Base-by-base conservation (phyloP, 225 moss, liverwort and hornwort species). In the Physcomitrellopsis africana region DNA sequence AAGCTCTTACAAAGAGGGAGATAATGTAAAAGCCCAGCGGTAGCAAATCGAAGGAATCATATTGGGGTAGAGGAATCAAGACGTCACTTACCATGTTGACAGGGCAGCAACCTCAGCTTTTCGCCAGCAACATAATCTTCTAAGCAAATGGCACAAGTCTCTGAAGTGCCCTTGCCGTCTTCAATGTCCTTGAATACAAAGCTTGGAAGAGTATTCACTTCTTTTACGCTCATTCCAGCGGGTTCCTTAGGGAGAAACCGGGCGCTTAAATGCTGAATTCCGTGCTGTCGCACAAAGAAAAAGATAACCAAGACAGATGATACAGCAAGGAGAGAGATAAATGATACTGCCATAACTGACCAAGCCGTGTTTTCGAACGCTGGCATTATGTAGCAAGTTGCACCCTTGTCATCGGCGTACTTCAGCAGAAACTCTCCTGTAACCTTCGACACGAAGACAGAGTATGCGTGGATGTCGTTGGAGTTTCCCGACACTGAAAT, bases 291-390 rank as follows among this genome's bases (percentile, higher is more conserved):
- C 48, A 97, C 96, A 70, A 94, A 97, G 85, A 97, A 92, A 78
- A 92, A 97, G 2, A 94, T 94, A 3, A 90, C 92, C 41, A 97
- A 70, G 15, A 97, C 94, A 5, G 94, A 92, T 10, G 87, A 85
- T 55, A 97, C 88, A 22, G 94, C 96, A 65, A 97, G 91, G 56
- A 97, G 82, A 60, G 92, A 89, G 70, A 97, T 94, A 78, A 94
- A 92, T 13, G 92, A 91, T 15, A 97, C 94, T 17, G 92, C 91
- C 94, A 97, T 90, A 22, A 97, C 96, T 43, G 96, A 92, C 96
- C 96, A 97, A n/a, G 94, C 92, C 10, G 93, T 90, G 62, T 91
- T 92, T 66, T 94, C 96, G 57, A 94, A 97, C 8, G 94, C 90
- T 32, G 92, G 96, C 76, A 91, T 89, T 41, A 97, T 97, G 76